Evolutionary conservation across 257 asterid genomes (phyloP).

Genomic region (Forsythia viridissima): DNA sequence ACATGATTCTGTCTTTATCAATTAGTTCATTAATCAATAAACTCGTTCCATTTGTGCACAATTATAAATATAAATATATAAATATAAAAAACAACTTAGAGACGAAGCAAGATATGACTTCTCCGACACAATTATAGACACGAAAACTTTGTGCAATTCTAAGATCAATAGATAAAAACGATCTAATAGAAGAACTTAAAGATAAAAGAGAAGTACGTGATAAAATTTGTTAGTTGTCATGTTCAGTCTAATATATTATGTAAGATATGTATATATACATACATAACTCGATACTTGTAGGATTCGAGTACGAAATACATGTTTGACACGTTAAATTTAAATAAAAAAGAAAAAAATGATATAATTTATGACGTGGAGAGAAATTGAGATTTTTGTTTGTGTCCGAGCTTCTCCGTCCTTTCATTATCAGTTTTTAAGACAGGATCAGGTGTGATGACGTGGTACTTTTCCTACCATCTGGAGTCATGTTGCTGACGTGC

Average conservation of each 20-base stretch:
- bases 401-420: background rate
- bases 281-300: background rate
- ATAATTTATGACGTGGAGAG: background rate
- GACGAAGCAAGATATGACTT: no score
- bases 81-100: no score
- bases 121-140: no score
- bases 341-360: background rate
- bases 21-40: no score
- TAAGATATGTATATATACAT: background rate
- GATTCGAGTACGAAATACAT: background rate
- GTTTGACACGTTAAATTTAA: background rate
- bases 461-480: background rate
- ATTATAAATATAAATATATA: no score
- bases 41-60: no score
- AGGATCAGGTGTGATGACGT: background rate
- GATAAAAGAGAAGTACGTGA: background rate
- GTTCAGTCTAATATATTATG: background rate
- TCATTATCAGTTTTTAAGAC: background rate
- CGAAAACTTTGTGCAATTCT: no score
- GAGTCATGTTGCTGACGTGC: background rate
- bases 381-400: background rate
- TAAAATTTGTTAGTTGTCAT: background rate
- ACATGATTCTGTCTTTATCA: background rate
- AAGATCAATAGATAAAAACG: no score
- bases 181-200: background rate